Conservation (phyloP, 768 basidiomycete species). For the Piloderma croceum region DNA sequence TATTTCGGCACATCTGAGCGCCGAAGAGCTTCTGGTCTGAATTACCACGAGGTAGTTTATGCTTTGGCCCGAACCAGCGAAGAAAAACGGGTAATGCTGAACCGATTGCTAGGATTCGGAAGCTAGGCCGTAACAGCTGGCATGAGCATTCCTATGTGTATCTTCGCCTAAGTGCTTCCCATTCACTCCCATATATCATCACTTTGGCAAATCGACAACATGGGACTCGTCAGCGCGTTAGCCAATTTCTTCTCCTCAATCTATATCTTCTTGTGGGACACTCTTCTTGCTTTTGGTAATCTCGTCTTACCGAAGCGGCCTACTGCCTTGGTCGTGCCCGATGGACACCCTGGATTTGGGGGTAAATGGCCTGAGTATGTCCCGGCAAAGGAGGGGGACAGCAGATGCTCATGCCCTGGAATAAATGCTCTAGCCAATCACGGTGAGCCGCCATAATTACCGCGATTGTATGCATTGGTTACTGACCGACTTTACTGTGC, state of each 20-base stretch:
- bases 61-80: too few species aligned
- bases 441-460: slow-evolving; percentile 35
- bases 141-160: too few species aligned
- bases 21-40: too few species aligned
- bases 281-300: slow-evolving; percentile 46
- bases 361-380: slow-evolving; percentile 68
- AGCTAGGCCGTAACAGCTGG: too few species aligned
- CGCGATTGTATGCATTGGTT: neutral
- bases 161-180: too few species aligned
- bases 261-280: slow-evolving; percentile 46
- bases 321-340: slow-evolving; percentile 50
- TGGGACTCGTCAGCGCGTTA: too few species aligned
- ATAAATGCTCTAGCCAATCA: slow-evolving; percentile 82
- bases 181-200: too few species aligned
- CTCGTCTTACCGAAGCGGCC: slow-evolving; percentile 43
- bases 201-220: too few species aligned
- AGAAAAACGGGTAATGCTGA: too few species aligned
- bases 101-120: too few species aligned
- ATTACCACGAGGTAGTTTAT: too few species aligned
- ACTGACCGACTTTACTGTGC: slow-evolving; percentile 39
- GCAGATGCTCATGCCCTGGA: slow-evolving; percentile 68
- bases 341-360: slow-evolving; percentile 49
- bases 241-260: slow-evolving; percentile 10
- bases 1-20: too few species aligned
- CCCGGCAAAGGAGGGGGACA: slow-evolving; percentile 55